These are phyloP conservation scores for Kalanchoe fedtschenkoi DNA, from an alignment of 164 flowering plant species.

Conservation along the genomic window DNA sequence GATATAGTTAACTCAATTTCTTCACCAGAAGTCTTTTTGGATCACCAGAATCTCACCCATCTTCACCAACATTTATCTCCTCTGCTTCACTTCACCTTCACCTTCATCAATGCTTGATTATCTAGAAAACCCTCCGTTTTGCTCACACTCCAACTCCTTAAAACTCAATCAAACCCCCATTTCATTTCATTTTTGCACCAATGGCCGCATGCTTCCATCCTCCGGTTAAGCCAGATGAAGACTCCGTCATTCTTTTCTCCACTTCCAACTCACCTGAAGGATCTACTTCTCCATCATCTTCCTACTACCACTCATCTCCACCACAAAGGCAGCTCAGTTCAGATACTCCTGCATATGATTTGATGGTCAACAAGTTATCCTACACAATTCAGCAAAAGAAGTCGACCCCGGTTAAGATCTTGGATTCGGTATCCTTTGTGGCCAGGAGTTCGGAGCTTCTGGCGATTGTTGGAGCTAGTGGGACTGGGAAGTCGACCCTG, in stretches of 20 bases:
- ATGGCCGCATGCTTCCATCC: slow-evolving; percentile 23
- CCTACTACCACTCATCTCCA: slow-evolving; percentile 32
- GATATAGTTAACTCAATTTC: too few species aligned
- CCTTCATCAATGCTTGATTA: slow-evolving; percentile 4
- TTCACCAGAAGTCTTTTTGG: background rate
- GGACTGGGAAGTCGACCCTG: slow-evolving; percentile 82
- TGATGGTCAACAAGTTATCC: slow-evolving; percentile 47
- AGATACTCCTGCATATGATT: slow-evolving; percentile 15
- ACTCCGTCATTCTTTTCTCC: slow-evolving; percentile 46
- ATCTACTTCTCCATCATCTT: slow-evolving; percentile 45
- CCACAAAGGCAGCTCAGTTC: slow-evolving; percentile 19
- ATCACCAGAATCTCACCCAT: slow-evolving; percentile 1
- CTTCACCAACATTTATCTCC: background rate
- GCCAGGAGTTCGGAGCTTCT: slow-evolving; percentile 59
- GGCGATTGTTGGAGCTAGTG: slow-evolving; percentile 86
- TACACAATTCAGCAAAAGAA: slow-evolving; percentile 29
- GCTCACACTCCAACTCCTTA: slow-evolving; percentile 3
- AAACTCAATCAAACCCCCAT: background rate
- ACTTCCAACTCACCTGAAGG: slow-evolving; percentile 45
- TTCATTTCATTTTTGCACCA: background rate
- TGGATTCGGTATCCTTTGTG: slow-evolving; percentile 59
- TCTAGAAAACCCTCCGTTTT: slow-evolving; percentile 19
- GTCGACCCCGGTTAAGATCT: slow-evolving; percentile 37
- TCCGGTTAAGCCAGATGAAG: slow-evolving; percentile 28
- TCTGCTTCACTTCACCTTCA: background rate